A percentile compares a stretch with the other conserved stretches of the same genome.
phyloP scores from a whole-genome alignment of 768 basidiomycete species.

The Termitomyces sp. region DNA sequence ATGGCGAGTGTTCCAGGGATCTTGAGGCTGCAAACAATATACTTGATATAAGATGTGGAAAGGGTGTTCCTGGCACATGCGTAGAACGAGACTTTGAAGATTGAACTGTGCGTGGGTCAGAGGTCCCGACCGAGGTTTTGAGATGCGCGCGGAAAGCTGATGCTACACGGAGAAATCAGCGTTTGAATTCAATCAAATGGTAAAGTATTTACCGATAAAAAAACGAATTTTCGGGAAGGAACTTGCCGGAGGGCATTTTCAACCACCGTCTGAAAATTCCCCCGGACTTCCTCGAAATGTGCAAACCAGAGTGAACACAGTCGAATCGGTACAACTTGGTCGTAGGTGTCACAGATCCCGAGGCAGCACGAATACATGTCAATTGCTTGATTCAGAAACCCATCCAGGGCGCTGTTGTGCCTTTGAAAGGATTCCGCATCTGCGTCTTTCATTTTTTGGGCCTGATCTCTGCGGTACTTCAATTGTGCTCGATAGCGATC shows the following conservation, averaged over 20 bases:
- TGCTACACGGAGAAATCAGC: conserved; percentile 34
- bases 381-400: conserved; percentile 71
- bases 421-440: conserved; percentile 46
- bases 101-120: conserved; percentile 37
- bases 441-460: conserved; percentile 29
- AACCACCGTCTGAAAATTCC: conserved; percentile 37
- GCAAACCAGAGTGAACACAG: conserved; percentile 91
- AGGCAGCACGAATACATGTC: conserved; percentile 84
- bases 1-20: conserved; percentile 29
- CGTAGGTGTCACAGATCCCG: conserved; percentile 59
- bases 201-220: conserved; percentile 53
- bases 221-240: conserved; percentile 85
- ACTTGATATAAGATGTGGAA: conserved; percentile 93
- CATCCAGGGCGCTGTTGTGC: conserved; percentile 48
- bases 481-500: conserved; percentile 13
- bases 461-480: conserved; percentile 21
- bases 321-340: conserved; percentile 74
- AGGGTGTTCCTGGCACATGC: conserved; percentile 86
- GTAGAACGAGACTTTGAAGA: conserved; percentile 58
- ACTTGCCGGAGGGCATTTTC: conserved; percentile 46
- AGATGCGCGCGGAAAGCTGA: conserved; percentile 89
- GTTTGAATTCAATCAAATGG: background rate
- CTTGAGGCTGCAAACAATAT: conserved; percentile 55
- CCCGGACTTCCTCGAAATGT: conserved; percentile 59
- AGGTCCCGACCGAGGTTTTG: conserved; percentile 29